Conservation (phyloP, 2,329 filamentous ascomycete genomes). For the Exophiala bonariae region DNA sequence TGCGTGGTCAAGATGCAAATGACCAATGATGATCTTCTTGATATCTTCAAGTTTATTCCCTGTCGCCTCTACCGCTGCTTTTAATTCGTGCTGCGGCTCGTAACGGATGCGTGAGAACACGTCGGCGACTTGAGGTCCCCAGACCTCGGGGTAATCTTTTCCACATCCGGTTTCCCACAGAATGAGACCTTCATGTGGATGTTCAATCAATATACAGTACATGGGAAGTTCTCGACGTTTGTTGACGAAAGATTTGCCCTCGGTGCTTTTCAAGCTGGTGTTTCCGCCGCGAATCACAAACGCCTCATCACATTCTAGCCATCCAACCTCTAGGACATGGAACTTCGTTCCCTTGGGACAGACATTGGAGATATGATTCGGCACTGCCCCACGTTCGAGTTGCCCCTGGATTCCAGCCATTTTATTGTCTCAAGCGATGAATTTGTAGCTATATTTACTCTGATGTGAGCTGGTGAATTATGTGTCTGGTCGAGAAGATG, state of each 20-base stretch:
- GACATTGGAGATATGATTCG: conserved; percentile 26
- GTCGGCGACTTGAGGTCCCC: conserved; percentile 24
- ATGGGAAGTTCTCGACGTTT: conserved; percentile 78
- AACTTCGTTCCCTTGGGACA: conserved; percentile 28
- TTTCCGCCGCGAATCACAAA: conserved; percentile 27
- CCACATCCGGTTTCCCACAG: conserved; percentile 29
- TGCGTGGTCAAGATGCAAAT: conserved; percentile 28
- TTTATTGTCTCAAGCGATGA: too few species aligned
- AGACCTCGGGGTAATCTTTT: conserved; percentile 28
- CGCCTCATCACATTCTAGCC: conserved; percentile 27
- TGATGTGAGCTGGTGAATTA: too few species aligned
- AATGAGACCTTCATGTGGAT: conserved; percentile 29
- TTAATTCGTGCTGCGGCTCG: conserved; percentile 25
- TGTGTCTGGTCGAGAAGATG: too few species aligned
- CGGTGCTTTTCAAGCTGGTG: conserved; percentile 23
- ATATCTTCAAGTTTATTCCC: conserved; percentile 28
- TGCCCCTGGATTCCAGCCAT: conserved; percentile 27
- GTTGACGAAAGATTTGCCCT: conserved; percentile 53
- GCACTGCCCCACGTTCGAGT: conserved; percentile 25
- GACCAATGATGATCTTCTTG: conserved; percentile 30
- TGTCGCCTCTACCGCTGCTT: conserved; percentile 26
- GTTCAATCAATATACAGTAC: conserved; percentile 49
- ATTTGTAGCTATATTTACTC: too few species aligned
- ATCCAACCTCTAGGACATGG: conserved; percentile 26
- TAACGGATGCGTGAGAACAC: conserved; percentile 25